Percentiles rank a stretch among this genome's conserved stretches.
Conservation (phyloP, 805 yeast genomes). For the Crinitomyces ghanaensis region DNA sequence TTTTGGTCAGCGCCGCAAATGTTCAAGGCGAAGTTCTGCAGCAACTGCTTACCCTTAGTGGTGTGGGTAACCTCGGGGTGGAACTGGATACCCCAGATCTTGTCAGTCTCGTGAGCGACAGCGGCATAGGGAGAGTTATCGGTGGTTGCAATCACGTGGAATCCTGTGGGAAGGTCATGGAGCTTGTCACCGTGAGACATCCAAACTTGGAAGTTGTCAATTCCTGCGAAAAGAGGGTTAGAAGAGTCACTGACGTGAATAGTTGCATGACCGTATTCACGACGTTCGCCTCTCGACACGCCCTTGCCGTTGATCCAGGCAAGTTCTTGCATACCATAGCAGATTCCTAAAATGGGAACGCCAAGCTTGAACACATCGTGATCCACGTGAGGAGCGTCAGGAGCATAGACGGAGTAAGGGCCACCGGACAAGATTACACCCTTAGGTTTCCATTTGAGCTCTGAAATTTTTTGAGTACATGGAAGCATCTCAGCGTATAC, state of each 20-base stretch:
- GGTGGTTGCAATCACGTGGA: slow-evolving; percentile 79
- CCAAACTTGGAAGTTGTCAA: slow-evolving; percentile 95
- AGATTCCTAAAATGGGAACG: slow-evolving; percentile 94
- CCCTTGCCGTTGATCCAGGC: slow-evolving; percentile 96
- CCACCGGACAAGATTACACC: slow-evolving; percentile 96
- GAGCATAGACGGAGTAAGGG: slow-evolving; percentile 94
- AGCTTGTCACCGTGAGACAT: slow-evolving; percentile 99
- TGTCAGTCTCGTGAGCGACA: slow-evolving; percentile 60
- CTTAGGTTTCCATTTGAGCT: slow-evolving; percentile 86
- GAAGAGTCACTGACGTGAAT: slow-evolving; percentile 57
- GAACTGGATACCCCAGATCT: slow-evolving; percentile 92
- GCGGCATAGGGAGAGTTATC: slow-evolving; percentile 95
- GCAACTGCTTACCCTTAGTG: slow-evolving; percentile 72
- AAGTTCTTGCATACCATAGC: slow-evolving; percentile 98
- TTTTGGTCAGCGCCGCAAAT: slow-evolving; percentile 79
- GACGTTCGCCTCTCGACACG: slow-evolving; percentile 91
- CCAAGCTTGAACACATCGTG: slow-evolving; percentile 79
- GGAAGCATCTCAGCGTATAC: slow-evolving; percentile 99
- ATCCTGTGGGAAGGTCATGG: slow-evolving; percentile 79
- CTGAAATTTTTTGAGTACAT: slow-evolving; percentile 93
- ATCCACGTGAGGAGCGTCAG: slow-evolving; percentile 96
- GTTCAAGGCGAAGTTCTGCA: slow-evolving; percentile 85
- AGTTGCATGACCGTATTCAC: slow-evolving; percentile 96
- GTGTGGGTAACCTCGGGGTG: slow-evolving; percentile 99
- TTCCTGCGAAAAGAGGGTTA: slow-evolving; percentile 71